These are phyloP conservation scores for Grigorovia yakushimaensis DNA, from an alignment of 805 yeast species.

Conservation along the genomic window DNA sequence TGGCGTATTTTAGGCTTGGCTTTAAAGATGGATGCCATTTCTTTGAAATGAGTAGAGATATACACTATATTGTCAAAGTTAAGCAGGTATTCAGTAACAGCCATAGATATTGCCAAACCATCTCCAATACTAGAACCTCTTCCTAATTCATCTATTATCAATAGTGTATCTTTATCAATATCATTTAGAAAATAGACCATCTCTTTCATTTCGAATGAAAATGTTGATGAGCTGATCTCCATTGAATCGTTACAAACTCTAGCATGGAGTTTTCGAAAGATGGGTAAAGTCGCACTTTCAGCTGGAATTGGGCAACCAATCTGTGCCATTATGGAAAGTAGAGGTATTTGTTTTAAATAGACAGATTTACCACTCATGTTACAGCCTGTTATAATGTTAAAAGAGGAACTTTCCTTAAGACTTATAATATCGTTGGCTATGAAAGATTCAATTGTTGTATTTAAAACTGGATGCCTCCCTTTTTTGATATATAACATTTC, in stretches of 20 bases:
- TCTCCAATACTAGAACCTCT: constrained; percentile 43
- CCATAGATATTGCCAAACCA: constrained; percentile 43
- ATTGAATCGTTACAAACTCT: constrained; percentile 31
- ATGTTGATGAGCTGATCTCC: constrained; percentile 33
- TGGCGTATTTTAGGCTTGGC: constrained; percentile 30
- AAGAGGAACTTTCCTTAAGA: constrained; percentile 28
- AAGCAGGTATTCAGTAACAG: constrained; percentile 33
- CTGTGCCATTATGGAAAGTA: constrained; percentile 44
- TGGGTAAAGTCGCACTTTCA: constrained; percentile 33
- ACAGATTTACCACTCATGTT: constrained; percentile 58
- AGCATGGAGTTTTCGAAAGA: constrained; percentile 32
- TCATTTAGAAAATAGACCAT: constrained; percentile 36
- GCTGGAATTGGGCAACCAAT: constrained; percentile 47
- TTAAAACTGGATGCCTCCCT: constrained; percentile 37
- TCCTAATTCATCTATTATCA: constrained; percentile 48
- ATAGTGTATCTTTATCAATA: constrained; percentile 25
- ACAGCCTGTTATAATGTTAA: constrained; percentile 47
- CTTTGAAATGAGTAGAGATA: constrained; percentile 38
- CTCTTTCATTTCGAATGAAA: constrained; percentile 40
- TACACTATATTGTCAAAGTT: constrained; percentile 26
- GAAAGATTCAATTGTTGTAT: constrained; percentile 21
- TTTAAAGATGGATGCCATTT: constrained; percentile 31
- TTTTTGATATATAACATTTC: constrained; percentile 23
- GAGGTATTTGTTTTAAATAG: constrained; percentile 41
- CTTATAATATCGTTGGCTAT: constrained; percentile 34